Evolutionary conservation across 495 filamentous ascomycete genomes (phyloP).

Genomic region (Hypoxylon fuscum): DNA sequence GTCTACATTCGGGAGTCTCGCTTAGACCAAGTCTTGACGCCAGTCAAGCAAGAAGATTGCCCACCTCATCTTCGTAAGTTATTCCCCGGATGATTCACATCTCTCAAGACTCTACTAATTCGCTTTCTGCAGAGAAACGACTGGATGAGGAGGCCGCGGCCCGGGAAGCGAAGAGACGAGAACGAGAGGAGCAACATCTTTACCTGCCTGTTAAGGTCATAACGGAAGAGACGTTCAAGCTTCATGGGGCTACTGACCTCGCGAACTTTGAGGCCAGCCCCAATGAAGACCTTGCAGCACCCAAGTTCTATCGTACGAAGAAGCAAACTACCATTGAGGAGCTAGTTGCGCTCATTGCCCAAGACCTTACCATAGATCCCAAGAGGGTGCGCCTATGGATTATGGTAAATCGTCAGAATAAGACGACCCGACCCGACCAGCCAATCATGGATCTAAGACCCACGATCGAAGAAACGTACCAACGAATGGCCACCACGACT

Average conservation of each 20-base stretch:
- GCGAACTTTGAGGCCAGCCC: conserved; percentile 70
- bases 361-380: conserved; percentile 69
- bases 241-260: conserved; percentile 86
- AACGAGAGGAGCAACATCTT: conserved; percentile 91
- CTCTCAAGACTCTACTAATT: conserved; percentile 42
- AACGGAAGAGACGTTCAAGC: conserved; percentile 78
- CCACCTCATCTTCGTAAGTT: conserved; percentile 83
- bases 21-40: conserved; percentile 79
- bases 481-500: conserved; percentile 64
- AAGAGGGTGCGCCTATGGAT: conserved; percentile 84
- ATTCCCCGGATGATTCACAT: neutral
- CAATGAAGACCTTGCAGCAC: conserved; percentile 64
- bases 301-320: conserved; percentile 73
- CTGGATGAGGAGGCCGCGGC: conserved; percentile 83
- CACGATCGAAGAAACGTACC: conserved; percentile 81
- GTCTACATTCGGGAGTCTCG: conserved; percentile 93
- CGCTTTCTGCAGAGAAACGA: conserved; percentile 62
- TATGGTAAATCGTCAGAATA: conserved; percentile 99
- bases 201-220: conserved; percentile 85
- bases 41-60: conserved; percentile 77
- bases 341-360: conserved; percentile 72
- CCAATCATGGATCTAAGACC: conserved; percentile 80
- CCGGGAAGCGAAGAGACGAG: conserved; percentile 77
- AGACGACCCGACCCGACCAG: conserved; percentile 89
- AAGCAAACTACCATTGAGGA: conserved; percentile 77